phyloP scores from a whole-genome alignment of 257 asterid genomes.

The Fraxinus anomala region DNA sequence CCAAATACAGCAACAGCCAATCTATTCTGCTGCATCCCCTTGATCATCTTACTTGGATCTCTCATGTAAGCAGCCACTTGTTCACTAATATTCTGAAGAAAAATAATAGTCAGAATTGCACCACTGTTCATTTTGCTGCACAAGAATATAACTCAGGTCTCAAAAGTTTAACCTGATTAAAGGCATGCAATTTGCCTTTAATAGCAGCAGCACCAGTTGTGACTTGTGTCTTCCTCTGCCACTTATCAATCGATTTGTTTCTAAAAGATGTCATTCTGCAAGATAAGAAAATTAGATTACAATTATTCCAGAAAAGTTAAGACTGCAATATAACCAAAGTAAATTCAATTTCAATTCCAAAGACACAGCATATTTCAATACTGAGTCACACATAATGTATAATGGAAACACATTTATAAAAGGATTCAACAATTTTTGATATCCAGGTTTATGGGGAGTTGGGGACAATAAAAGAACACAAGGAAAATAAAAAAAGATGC shows the following conservation, averaged over 20 bases:
- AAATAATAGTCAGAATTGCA: conserved; percentile 29
- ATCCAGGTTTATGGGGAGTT: background rate
- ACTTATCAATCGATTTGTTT: conserved; percentile 86
- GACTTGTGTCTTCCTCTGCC: conserved; percentile 96
- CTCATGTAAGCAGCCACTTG: conserved; percentile 94
- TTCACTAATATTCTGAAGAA: conserved; percentile 75
- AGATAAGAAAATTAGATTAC: conserved; percentile 16
- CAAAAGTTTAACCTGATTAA: conserved; percentile 72
- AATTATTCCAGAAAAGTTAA: conserved; percentile 7
- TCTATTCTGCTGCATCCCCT: conserved; percentile 87
- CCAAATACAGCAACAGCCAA: conserved; percentile 82
- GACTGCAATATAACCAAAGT: background rate
- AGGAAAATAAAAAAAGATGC: too few species aligned
- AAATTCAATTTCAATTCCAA: too few species aligned
- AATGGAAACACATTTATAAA: too few species aligned
- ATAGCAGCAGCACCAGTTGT: conserved; percentile 95
- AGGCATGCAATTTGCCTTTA: conserved; percentile 88
- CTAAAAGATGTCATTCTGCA: conserved; percentile 78
- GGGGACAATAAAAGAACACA: background rate
- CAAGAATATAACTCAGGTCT: conserved; percentile 16
- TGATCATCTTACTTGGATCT: conserved; percentile 92
- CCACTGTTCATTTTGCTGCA: conserved; percentile 18
- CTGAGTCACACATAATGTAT: too few species aligned
- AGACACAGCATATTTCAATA: too few species aligned
- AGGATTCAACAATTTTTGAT: background rate